These are phyloP conservation scores for Candida mattraensis DNA, from an alignment of 805 yeast species.

Conservation along the genomic window DNA sequence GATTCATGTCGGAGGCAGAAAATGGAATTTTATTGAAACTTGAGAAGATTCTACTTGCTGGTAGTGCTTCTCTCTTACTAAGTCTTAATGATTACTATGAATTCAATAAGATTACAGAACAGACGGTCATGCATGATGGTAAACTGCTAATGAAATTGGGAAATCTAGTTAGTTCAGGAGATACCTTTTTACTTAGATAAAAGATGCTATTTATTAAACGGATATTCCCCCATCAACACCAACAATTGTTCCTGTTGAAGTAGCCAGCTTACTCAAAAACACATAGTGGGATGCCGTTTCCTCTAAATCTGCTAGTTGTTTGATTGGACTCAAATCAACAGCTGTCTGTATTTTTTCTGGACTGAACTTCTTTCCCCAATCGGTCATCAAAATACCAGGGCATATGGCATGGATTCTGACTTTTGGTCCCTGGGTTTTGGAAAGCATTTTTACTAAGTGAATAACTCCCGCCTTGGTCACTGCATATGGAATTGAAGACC, in stretches of 20 bases:
- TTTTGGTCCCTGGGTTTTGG: constrained; percentile 7
- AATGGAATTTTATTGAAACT: background rate
- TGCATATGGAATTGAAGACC: constrained; percentile 10
- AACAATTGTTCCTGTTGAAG: constrained; percentile 10
- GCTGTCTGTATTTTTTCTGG: constrained; percentile 8
- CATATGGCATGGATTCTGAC: constrained; percentile 10
- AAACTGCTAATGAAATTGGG: constrained; percentile 2
- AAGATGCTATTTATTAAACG: background rate
- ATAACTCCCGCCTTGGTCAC: constrained; percentile 9
- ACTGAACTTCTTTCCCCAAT: constrained; percentile 13
- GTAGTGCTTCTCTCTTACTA: constrained; percentile 1
- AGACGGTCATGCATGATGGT: constrained; percentile 3
- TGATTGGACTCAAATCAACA: constrained; percentile 9
- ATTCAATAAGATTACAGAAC: background rate
- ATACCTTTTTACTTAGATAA: constrained; percentile 2
- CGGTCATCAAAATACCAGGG: constrained; percentile 11
- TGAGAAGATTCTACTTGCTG: constrained; percentile 3
- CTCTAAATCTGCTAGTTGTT: constrained; percentile 7
- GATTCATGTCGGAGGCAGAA: background rate
- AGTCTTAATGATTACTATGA: constrained; percentile 2
- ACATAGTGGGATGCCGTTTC: constrained; percentile 10
- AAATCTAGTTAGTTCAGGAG: constrained; percentile 2
- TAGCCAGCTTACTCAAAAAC: constrained; percentile 8
- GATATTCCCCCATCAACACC: constrained; percentile 11
- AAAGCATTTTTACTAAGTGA: constrained; percentile 7